Evolutionary conservation across 176 grass and related monocot genomes (phyloP).

Genomic region (Zizania latifolia): DNA sequence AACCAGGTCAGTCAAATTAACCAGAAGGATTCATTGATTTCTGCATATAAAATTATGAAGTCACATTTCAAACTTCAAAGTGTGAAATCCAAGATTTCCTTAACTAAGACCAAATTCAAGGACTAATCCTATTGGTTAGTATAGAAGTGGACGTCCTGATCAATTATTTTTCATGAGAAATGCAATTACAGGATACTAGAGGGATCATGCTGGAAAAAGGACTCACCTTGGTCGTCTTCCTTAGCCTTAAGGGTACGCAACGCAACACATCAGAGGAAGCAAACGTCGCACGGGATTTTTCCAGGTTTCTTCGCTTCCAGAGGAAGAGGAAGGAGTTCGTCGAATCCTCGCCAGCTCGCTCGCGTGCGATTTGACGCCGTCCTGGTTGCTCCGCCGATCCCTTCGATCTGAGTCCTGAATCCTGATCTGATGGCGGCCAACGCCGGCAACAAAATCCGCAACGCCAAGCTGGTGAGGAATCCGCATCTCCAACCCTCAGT

Average conservation of each 20-base stretch:
- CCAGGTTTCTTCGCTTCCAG: not conserved
- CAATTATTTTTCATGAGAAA: no score
- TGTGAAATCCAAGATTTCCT: not conserved
- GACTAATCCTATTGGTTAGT: no score
- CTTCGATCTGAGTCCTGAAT: not conserved
- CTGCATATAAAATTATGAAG: not conserved
- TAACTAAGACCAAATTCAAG: not conserved
- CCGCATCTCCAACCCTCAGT: not conserved
- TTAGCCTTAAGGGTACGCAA: not conserved
- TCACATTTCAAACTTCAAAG: not conserved
- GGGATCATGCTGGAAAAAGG: no score
- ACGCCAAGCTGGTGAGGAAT: conserved; percentile 65
- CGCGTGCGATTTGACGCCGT: not conserved
- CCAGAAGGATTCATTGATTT: not conserved
- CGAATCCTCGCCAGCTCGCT: not conserved
- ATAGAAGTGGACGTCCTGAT: no score
- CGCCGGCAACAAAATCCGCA: conserved; percentile 52
- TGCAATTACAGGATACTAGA: no score
- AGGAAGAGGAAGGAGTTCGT: not conserved
- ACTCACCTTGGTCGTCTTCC: no score
- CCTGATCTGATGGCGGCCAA: conserved; percentile 46
- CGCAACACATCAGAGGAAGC: not conserved
- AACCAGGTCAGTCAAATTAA: not conserved
- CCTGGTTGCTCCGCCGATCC: not conserved
- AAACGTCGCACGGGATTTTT: not conserved